A percentile compares a stretch with the other conserved stretches of the same genome.
phyloP scores from a whole-genome alignment of 441 rosid genomes.

The Gossypium trilobum region DNA sequence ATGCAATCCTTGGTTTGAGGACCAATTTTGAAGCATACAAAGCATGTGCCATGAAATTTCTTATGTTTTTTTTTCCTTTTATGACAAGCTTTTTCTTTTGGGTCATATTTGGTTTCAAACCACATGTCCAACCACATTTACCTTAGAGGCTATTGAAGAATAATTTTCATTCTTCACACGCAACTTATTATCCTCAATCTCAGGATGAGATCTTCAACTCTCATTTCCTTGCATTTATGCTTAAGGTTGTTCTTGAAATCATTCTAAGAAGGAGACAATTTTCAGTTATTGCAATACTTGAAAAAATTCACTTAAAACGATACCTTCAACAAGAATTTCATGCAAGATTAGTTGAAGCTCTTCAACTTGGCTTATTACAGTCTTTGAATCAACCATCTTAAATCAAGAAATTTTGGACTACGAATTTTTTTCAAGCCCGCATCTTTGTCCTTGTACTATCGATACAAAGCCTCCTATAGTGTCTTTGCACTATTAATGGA shows the following conservation, averaged over 20 bases:
- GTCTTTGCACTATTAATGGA: too few relatives aligned
- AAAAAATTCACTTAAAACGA: background rate
- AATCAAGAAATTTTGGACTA: background rate
- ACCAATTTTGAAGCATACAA: background rate
- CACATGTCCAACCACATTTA: background rate
- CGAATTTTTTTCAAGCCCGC: background rate
- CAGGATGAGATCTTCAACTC: background rate
- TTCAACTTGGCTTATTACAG: background rate
- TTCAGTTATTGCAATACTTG: background rate
- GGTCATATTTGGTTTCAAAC: background rate
- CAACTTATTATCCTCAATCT: background rate
- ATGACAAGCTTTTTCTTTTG: background rate
- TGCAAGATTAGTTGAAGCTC: background rate
- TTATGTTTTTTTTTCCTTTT: background rate
- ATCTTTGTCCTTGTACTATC: background rate
- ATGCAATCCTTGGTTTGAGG: background rate
- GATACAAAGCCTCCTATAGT: too few relatives aligned
- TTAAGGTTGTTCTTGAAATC: background rate
- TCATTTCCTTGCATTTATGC: background rate
- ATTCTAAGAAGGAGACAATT: background rate
- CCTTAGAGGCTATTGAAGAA: background rate
- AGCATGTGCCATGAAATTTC: background rate
- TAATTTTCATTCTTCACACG: background rate
- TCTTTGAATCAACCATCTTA: background rate
- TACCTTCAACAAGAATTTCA: background rate